These are phyloP conservation scores for Leccinum griseonigrum DNA, from an alignment of 1,284 basidiomycete genomes.

Conservation along the genomic window DNA sequence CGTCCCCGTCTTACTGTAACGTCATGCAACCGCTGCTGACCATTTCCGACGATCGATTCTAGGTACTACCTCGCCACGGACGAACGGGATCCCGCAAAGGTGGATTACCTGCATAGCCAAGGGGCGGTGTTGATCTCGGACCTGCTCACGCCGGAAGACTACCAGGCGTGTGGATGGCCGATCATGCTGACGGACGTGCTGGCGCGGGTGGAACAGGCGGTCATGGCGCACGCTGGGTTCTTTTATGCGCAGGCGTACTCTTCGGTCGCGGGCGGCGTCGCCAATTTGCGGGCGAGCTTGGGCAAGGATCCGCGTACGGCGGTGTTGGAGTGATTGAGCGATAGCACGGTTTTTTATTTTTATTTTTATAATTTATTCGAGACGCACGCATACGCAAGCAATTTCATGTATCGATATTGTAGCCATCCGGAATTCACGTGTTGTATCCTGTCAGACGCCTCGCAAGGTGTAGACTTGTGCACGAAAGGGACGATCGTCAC, in stretches of 20 bases:
- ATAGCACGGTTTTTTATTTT: neutral
- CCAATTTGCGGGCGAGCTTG: slow-evolving; percentile 39
- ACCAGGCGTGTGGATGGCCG: slow-evolving; percentile 40
- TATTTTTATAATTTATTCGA: neutral
- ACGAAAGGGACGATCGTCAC: neutral
- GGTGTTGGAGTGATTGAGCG: slow-evolving; percentile 27
- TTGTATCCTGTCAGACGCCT: too few species aligned
- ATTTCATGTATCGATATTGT: neutral
- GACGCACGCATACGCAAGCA: neutral
- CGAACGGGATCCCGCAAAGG: slow-evolving; percentile 37
- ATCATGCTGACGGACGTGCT: slow-evolving; percentile 45
- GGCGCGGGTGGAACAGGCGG: slow-evolving; percentile 44
- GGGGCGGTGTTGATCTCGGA: slow-evolving; percentile 43
- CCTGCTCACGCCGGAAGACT: slow-evolving; percentile 35
- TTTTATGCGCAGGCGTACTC: slow-evolving; percentile 47
- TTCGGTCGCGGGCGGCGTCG: slow-evolving; percentile 42
- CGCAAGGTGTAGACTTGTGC: too few species aligned
- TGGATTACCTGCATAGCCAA: slow-evolving; percentile 35
- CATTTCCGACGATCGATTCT: neutral
- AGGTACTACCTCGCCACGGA: slow-evolving; percentile 50
- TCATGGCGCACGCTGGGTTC: slow-evolving; percentile 37
- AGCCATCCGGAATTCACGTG: neutral
- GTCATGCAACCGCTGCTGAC: neutral
- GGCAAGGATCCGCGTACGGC: slow-evolving; percentile 41
- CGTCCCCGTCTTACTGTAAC: neutral